Evolutionary conservation across 108 stramenopile genomes (phyloP), one percentile per base, ranked within the genome.

Genomic region (Pinguiococcus pyrenoidosus): DNA sequence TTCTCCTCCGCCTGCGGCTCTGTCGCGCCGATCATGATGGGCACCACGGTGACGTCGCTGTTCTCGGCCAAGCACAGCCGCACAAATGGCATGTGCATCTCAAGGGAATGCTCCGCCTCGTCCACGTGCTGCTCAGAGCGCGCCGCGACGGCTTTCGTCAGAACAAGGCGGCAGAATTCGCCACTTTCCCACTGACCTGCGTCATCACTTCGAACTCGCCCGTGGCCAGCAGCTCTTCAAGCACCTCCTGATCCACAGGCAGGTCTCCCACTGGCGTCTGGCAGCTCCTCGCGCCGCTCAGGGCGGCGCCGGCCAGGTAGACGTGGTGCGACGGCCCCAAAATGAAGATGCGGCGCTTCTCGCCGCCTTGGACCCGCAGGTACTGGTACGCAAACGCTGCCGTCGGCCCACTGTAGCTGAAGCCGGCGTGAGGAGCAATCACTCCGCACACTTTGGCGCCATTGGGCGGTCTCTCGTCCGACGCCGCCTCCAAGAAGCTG

Each of bases 71-170:
- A 49, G 12, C 49, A 25, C 28, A 52, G 20, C 5, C 27, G 42
- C 6, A 69, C 39, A 45, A 56, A 69, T n/a, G 68, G 68, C 27
- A 69, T 18, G 48, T 69, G 68, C 68, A 69, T 69, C 24, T 69
- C 68, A 26, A 69, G 56, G 13, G 54, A 56, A 20, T 69, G 68
- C 43, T 69, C 68, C 2, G 55, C 68, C 29, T 69, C 68, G 35
- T 69, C 68, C 32, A 57, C 32, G 27, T 24, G n/a, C n/a, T n/a
- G n/a, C n/a, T n/a, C n/a, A n/a, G n/a, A n/a, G n/a, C n/a, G n/a
- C n/a, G n/a, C n/a, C n/a, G n/a, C n/a, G n/a, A n/a, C n/a, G n/a
- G n/a, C n/a, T n/a, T n/a, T n/a, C n/a, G n/a, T n/a, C n/a, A n/a
- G n/a, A n/a, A n/a, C n/a, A n/a, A n/a, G n/a, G n/a, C n/a, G n/a